Base-by-base conservation (phyloP, 1,284 basidiomycete species). In the Somion occarium region DNA sequence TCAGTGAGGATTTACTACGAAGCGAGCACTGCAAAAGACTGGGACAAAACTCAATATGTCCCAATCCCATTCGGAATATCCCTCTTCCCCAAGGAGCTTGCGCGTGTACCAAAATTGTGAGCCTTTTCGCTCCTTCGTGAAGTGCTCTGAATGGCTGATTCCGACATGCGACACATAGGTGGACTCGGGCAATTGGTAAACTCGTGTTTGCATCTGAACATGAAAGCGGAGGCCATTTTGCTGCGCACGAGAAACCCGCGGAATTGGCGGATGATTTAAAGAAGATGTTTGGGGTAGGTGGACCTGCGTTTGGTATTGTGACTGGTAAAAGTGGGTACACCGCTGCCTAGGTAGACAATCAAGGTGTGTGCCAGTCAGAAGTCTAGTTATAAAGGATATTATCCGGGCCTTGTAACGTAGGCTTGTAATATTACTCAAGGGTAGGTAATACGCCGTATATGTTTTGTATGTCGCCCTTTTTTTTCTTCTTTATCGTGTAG, bases 1-100 rank as follows among this genome's bases (percentile, higher is more conserved):
- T 74, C 78, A 1, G 2, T 73, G 15, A 68, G 79, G 4, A 77
- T 79, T 15, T 80, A 80, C 55, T 77, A 71, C 50, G 77, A 77
- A 55, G 27, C 44, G 9, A 34, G 7, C 11, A 19, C 41, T 5
- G 43, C 15, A 4, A 18, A 23, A 56, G 60, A 2, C 45, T 59
- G 22, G n/a, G 18, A 3, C 51, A 54, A 37, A 9, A 19, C 34
- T 3, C 18, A 7, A 27, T 56, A 38, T 25, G 38, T 15, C 13
- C 23, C 59, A 1, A 67, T 76, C 30, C 77, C 76, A 0, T 59
- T 70, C 41, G 78, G 78, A 0, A 50, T 69, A 15, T 75, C 74
- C 0, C 64, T 64, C 47, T 79, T 79, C 56, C 75, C 75, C 0
- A 68, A 69, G 39, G 76, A 79, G 22, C 0, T 78, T 0, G 0